Evolutionary conservation across 345 rosid genomes (phyloP).

Genomic region (Arabidopsis thaliana): TAIR10.1 NC_003071.7:710501-711000

Average conservation of each 20-base stretch:
- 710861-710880: background rate
- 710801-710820: background rate
- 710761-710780: background rate
- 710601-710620: no score
- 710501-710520: background rate
- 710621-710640: background rate
- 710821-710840: background rate
- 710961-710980: background rate
- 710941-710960: no score
- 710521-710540: background rate
- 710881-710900: background rate
- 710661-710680: no score
- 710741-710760: background rate
- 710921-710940: background rate
- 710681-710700: background rate
- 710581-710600: no score
- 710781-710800: background rate
- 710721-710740: constrained; percentile 15
- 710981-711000: background rate
- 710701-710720: background rate
- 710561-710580: no score
- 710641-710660: background rate
- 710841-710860: background rate
- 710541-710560: no score
- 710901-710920: background rate